These are phyloP conservation scores for Periconia digitata DNA, from an alignment of 2,329 filamentous ascomycete species.

Conservation along the genomic window DNA sequence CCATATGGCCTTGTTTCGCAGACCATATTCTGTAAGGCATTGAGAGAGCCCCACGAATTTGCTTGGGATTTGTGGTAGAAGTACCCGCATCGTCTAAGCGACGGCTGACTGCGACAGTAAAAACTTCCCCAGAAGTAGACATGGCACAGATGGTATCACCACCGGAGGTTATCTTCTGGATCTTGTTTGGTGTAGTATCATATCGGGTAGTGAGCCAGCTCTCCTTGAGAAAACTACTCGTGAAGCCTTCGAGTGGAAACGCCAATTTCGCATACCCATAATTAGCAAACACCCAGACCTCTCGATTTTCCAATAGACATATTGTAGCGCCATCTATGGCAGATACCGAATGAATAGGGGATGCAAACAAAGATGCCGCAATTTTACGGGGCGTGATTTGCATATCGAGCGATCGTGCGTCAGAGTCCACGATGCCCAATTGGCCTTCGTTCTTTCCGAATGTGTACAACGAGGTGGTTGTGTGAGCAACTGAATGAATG, in stretches of 20 bases:
- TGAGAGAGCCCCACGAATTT: slow-evolving; percentile 82
- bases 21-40: slow-evolving; percentile 84
- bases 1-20: slow-evolving; percentile 79
- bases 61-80: slow-evolving; percentile 90
- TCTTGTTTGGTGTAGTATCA: slow-evolving; percentile 65
- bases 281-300: slow-evolving; percentile 92
- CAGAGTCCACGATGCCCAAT: slow-evolving; percentile 89
- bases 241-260: slow-evolving; percentile 76
- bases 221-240: slow-evolving; percentile 67
- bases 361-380: slow-evolving; percentile 77
- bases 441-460: slow-evolving; percentile 97
- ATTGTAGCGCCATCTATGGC: slow-evolving; percentile 90
- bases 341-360: slow-evolving; percentile 73
- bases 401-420: slow-evolving; percentile 85
- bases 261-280: slow-evolving; percentile 92
- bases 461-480: slow-evolving; percentile 77
- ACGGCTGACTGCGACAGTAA: slow-evolving; percentile 75
- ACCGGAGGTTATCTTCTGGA: slow-evolving; percentile 77
- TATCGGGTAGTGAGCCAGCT: slow-evolving; percentile 67
- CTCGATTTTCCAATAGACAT: slow-evolving; percentile 80
- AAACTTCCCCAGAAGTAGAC: slow-evolving; percentile 82
- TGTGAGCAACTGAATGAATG: slow-evolving; percentile 89
- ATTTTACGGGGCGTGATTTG: slow-evolving; percentile 83
- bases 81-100: slow-evolving; percentile 63
- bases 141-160: slow-evolving; percentile 91